phyloP scores from a whole-genome alignment of 345 rosid genomes.

The Camelina sativa region DNA sequence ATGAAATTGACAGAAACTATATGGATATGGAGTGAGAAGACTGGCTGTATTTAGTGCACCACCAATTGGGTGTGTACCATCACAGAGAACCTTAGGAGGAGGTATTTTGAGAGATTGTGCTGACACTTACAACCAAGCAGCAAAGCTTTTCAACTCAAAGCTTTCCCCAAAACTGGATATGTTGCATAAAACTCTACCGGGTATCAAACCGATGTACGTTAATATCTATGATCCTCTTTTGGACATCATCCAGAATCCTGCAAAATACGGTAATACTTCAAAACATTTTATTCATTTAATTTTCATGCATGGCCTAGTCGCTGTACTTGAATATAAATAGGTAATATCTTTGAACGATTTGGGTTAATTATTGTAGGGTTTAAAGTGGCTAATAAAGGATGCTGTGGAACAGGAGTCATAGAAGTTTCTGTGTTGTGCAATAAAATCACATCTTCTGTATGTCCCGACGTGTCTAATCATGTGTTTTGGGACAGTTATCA shows the following conservation, averaged over 20 bases:
- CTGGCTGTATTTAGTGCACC: constrained; percentile 57
- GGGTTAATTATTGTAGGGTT: constrained; percentile 65
- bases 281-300: neutral
- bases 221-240: constrained; percentile 63
- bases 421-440: constrained; percentile 62
- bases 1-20: constrained; percentile 44
- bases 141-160: constrained; percentile 63
- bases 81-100: constrained; percentile 71
- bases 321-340: neutral
- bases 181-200: constrained; percentile 42
- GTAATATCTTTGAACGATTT: neutral
- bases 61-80: constrained; percentile 74
- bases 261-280: constrained; percentile 54
- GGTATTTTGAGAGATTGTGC: constrained; percentile 57
- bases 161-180: constrained; percentile 40
- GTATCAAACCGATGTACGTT: constrained; percentile 47
- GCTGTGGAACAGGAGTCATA: constrained; percentile 72
- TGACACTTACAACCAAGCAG: constrained; percentile 54
- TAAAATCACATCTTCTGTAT: constrained; percentile 47
- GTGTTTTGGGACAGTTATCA: constrained; percentile 80
- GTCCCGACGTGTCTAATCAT: constrained; percentile 51
- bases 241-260: constrained; percentile 55
- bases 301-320: neutral
- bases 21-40: constrained; percentile 66
- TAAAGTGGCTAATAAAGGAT: constrained; percentile 57